A percentile compares a stretch with the other conserved stretches of the same genome.
phyloP scores from a whole-genome alignment of 2,329 filamentous ascomycete genomes.

The Clonostachys solani region DNA sequence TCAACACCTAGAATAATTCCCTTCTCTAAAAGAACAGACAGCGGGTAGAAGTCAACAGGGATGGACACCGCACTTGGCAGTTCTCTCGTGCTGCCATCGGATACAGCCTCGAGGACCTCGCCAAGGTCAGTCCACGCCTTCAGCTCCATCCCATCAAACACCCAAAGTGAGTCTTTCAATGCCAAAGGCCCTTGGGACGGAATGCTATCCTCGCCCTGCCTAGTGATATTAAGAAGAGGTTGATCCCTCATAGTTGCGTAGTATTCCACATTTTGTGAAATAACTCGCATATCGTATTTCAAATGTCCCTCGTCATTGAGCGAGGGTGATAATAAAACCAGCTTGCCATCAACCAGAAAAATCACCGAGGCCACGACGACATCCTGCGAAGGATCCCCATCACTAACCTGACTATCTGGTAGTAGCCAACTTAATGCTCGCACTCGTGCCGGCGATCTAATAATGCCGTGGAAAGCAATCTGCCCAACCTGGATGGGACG shows the following conservation, averaged over 20 bases:
- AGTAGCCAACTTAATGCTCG: constrained; percentile 93
- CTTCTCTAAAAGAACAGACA: constrained; percentile 84
- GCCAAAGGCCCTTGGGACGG: constrained; percentile 23
- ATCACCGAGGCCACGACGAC: constrained; percentile 90
- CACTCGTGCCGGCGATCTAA: constrained; percentile 87
- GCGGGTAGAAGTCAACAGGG: constrained; percentile 89
- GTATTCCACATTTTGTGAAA: constrained; percentile 94
- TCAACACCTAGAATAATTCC: constrained; percentile 89
- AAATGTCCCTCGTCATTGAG: constrained; percentile 76
- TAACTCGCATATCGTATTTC: constrained; percentile 97
- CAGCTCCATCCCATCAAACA: constrained; percentile 83
- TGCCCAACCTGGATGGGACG: constrained; percentile 91
- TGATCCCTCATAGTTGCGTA: constrained; percentile 91
- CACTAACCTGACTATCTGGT: constrained; percentile 81
- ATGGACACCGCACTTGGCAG: constrained; percentile 72
- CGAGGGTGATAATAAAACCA: constrained; percentile 86
- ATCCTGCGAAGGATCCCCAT: constrained; percentile 93
- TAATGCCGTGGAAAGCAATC: constrained; percentile 95
- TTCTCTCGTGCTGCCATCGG: constrained; percentile 61
- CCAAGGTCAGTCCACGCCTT: constrained; percentile 87
- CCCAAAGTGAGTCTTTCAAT: constrained; percentile 86
- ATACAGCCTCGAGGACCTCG: constrained; percentile 71
- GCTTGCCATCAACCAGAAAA: constrained; percentile 95
- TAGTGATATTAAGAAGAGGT: constrained; percentile 33
- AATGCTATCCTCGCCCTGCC: constrained; percentile 12